phyloP scores from a whole-genome alignment of 352 stramenopile genomes.

The Globisporangium alternatum region DNA sequence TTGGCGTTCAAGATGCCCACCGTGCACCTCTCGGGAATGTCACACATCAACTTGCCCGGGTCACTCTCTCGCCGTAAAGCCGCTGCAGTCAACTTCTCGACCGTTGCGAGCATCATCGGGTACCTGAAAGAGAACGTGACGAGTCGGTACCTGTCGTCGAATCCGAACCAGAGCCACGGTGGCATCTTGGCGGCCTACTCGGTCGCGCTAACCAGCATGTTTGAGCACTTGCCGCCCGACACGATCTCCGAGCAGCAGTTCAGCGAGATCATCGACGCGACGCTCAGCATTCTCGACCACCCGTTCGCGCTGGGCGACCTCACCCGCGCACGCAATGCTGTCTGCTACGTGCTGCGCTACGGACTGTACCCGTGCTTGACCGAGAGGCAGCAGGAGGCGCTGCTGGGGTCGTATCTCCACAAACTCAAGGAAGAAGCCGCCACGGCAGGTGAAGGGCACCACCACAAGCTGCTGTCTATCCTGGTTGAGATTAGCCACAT shows the following conservation, averaged over 20 bases:
- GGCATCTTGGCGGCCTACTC: constrained; percentile 70
- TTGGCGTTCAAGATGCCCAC: constrained; percentile 63
- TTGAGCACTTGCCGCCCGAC: constrained; percentile 63
- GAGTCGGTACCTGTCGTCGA: constrained; percentile 51
- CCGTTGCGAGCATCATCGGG: constrained; percentile 64
- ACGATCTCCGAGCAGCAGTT: constrained; percentile 60
- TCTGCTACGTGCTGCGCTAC: constrained; percentile 72
- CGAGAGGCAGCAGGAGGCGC: constrained; percentile 62
- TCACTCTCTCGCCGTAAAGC: constrained; percentile 58
- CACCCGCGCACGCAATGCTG: constrained; percentile 73
- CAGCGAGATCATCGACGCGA: constrained; percentile 61
- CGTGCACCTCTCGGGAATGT: constrained; percentile 62
- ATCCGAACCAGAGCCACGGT: constrained; percentile 52
- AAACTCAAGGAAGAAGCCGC: constrained; percentile 41
- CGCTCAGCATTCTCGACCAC: constrained; percentile 67
- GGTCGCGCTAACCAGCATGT: constrained; percentile 75
- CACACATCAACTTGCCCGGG: constrained; percentile 36
- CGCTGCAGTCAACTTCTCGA: constrained; percentile 61
- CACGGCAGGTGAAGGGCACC: constrained; percentile 33
- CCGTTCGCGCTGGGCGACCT: constrained; percentile 69
- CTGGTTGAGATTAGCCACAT: constrained; percentile 68
- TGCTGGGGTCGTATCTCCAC: constrained; percentile 60
- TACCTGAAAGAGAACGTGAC: constrained; percentile 79
- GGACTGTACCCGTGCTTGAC: constrained; percentile 56
- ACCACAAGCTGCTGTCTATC: constrained; percentile 64